Base-by-base conservation (phyloP, 345 rosid species). In the Eucalyptus grandis region DNA sequence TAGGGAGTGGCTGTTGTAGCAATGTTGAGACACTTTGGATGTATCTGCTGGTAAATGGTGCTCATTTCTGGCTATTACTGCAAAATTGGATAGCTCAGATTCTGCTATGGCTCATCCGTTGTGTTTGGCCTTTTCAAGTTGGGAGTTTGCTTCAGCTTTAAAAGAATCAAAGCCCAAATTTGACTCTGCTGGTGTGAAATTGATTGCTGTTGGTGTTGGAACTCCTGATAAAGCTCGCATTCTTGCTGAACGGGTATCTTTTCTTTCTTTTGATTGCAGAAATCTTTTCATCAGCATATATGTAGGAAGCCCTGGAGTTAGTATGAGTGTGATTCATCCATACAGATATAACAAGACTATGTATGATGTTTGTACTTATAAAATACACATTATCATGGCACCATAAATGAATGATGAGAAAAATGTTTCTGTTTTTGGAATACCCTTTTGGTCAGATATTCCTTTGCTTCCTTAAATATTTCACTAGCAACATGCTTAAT, bases 11-110 rank as follows among this genome's bases (percentile, higher is more conserved):
- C 98, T 40, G 98, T 96, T 69, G 98, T 96, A 85, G 98, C 98
- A 30, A 97, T 98, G 60, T 89, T 98, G 91, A 94, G 99, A 91
- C 98, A 97, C 93, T 97, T 98, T 91, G 99, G 99, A 65, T 97
- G 99, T 89, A 56, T 90, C 92, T 98, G 97, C 95, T 95, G 99
- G 98, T 98, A 94, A 92, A 10, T 86, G 53, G 11, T 92, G 30
- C 86, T 46, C 22, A 16, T 81, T 5, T 50, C 44, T 12, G 51
- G 69, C 46, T 60, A 8, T 62, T 49, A 37, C 47, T 16, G 54
- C n/a, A 17, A 16, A n/a, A n/a, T 88, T 80, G 21, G 44, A 14
- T 47, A 9, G 81, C 31, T 69, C 6, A 47, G 82, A 49, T 49
- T 65, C 40, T 50, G 58, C 58, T 87, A 49, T 90, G 58, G 88